phyloP scores from a whole-genome alignment of 768 basidiomycete species.

The Suillus placidus region DNA sequence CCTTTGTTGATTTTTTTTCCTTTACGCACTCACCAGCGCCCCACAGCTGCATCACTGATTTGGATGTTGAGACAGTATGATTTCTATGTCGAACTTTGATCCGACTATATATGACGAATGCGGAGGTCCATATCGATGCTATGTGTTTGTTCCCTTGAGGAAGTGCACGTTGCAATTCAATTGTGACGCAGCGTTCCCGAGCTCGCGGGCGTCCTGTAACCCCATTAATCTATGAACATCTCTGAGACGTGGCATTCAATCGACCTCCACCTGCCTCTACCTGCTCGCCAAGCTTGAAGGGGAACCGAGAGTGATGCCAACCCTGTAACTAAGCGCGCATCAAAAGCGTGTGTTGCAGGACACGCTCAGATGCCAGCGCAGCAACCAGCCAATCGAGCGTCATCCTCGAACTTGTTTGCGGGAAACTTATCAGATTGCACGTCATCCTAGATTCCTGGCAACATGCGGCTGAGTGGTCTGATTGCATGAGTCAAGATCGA shows the following conservation, averaged over 20 bases:
- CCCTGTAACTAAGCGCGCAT: neutral
- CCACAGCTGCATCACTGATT: constrained; percentile 62
- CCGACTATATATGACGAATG: neutral
- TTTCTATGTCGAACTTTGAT: constrained; percentile 63
- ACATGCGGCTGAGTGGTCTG: neutral
- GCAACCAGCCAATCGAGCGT: neutral
- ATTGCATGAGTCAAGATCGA: neutral
- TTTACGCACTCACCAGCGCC: constrained; percentile 16
- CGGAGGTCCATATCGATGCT: neutral
- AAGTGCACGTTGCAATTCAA: neutral
- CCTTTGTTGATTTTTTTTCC: neutral
- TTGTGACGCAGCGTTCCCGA: neutral
- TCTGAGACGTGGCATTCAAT: neutral
- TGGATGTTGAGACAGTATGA: constrained; percentile 90
- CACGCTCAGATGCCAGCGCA: constrained; percentile 1
- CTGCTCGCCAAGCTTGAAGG: neutral
- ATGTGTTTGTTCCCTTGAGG: neutral
- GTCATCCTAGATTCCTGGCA: neutral
- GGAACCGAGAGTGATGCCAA: neutral
- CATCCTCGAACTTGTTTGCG: neutral
- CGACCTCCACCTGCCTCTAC: neutral
- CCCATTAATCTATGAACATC: neutral
- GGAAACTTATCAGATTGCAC: neutral
- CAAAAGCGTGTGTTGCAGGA: neutral
- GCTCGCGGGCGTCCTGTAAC: neutral